phyloP scores from a whole-genome alignment of 495 filamentous ascomycete species.

The Neurospora sp. region DNA sequence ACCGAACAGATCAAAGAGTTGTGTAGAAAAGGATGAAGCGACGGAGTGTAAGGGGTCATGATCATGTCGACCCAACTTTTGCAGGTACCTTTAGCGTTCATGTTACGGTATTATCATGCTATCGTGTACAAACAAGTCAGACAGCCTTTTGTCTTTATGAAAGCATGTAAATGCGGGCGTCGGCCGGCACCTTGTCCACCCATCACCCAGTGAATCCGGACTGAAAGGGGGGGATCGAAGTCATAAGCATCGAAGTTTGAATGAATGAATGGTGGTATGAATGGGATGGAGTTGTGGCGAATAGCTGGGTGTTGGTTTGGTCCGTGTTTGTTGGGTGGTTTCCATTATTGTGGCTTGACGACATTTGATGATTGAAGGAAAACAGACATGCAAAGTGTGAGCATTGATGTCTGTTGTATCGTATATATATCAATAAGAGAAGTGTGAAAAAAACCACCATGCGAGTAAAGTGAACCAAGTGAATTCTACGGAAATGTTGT shows the following conservation, averaged over 20 bases:
- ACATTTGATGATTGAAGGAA: neutral
- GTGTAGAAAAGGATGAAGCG: neutral
- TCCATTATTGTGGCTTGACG: neutral
- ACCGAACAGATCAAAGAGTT: neutral
- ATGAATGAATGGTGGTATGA: neutral
- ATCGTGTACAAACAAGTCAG: neutral
- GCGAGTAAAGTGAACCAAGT: neutral
- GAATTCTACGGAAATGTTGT: neutral
- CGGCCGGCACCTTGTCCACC: neutral
- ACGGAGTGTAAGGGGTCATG: neutral
- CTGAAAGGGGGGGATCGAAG: neutral
- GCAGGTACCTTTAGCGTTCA: neutral
- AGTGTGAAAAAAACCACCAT: neutral
- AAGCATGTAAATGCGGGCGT: neutral
- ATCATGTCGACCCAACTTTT: neutral
- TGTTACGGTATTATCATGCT: neutral
- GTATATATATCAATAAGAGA: neutral
- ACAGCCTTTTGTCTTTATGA: neutral
- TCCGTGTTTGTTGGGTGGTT: conserved; percentile 6
- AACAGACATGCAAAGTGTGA: neutral
- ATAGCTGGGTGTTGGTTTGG: neutral
- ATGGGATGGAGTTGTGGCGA: neutral
- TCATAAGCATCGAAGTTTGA: neutral
- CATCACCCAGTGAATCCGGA: neutral
- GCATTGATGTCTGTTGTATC: neutral